phyloP scores from a whole-genome alignment of 75 land plant genomes.

The Cunninghamia lanceolata region DNA sequence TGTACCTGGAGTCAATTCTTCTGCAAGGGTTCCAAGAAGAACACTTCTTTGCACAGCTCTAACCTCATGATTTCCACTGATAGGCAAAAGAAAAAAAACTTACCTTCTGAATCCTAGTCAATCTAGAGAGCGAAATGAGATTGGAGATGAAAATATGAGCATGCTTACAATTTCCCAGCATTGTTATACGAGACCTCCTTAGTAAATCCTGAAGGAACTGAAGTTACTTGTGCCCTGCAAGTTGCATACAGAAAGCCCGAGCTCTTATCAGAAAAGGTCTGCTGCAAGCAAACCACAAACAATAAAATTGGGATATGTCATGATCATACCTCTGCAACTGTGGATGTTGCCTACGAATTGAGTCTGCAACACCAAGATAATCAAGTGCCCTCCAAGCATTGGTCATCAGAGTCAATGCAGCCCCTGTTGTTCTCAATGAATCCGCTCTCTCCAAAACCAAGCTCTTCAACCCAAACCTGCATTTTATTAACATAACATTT shows the following conservation, averaged over 20 bases:
- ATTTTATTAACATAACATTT: neutral
- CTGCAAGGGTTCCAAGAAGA: slow-evolving; percentile 45
- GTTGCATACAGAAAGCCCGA: too few relatives aligned
- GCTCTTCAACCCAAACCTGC: slow-evolving; percentile 33
- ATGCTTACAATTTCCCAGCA: neutral
- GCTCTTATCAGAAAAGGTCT: too few relatives aligned
- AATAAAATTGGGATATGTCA: too few relatives aligned
- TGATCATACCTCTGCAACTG: slow-evolving; percentile 14
- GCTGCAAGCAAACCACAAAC: too few relatives aligned
- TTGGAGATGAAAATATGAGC: neutral
- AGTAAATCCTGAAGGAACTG: neutral
- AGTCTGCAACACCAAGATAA: slow-evolving; percentile 40
- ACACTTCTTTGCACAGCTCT: slow-evolving; percentile 40
- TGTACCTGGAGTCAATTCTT: slow-evolving; percentile 49
- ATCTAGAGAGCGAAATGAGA: neutral
- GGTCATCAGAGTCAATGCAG: slow-evolving; percentile 38
- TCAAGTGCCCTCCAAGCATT: slow-evolving; percentile 68
- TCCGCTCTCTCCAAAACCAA: slow-evolving; percentile 43
- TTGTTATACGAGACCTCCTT: neutral
- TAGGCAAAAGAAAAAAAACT: neutral
- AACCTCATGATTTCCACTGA: slow-evolving; percentile 31
- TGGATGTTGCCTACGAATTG: slow-evolving; percentile 15
- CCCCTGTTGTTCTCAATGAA: slow-evolving; percentile 34
- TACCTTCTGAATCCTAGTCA: neutral
- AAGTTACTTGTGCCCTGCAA: neutral